These are phyloP conservation scores for Trichoderma erinaceum DNA, from an alignment of 495 filamentous ascomycete species.

Conservation along the genomic window DNA sequence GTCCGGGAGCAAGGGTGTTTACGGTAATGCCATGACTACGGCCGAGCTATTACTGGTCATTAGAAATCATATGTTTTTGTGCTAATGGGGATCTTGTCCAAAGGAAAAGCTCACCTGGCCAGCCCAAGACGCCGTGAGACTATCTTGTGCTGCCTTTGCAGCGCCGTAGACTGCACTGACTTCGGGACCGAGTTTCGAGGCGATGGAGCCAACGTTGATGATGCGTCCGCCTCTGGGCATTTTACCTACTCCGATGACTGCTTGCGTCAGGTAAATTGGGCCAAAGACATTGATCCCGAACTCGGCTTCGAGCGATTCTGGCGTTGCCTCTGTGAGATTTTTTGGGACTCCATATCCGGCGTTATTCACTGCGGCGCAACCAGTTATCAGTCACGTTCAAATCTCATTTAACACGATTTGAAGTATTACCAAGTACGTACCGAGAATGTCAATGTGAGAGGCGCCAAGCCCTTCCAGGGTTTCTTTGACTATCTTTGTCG, in stretches of 20 bases:
- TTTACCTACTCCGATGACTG: slow-evolving; percentile 30
- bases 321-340: neutral
- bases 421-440: slow-evolving; percentile 16
- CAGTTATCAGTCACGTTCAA: too few species aligned
- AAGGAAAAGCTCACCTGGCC: slow-evolving; percentile 18
- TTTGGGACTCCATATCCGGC: too few species aligned
- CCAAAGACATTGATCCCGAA: slow-evolving; percentile 19
- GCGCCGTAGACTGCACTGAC: slow-evolving; percentile 20
- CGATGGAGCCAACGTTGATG: slow-evolving; percentile 37
- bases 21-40: slow-evolving; percentile 27
- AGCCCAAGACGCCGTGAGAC: slow-evolving; percentile 22
- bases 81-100: neutral
- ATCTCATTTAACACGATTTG: too few species aligned
- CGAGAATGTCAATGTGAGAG: slow-evolving; percentile 34
- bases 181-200: slow-evolving; percentile 21
- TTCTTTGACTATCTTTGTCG: slow-evolving; percentile 25
- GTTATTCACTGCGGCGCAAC: too few species aligned
- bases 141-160: slow-evolving; percentile 24
- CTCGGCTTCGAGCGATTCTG: neutral
- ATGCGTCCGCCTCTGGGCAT: slow-evolving; percentile 40
- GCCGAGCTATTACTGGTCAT: slow-evolving; percentile 22
- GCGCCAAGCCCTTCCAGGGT: slow-evolving; percentile 25
- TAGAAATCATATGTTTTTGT: neutral
- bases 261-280: slow-evolving; percentile 35
- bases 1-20: slow-evolving; percentile 27